phyloP scores from a whole-genome alignment of 1,284 basidiomycete genomes.

The Malassezia vespertilionis region DNA sequence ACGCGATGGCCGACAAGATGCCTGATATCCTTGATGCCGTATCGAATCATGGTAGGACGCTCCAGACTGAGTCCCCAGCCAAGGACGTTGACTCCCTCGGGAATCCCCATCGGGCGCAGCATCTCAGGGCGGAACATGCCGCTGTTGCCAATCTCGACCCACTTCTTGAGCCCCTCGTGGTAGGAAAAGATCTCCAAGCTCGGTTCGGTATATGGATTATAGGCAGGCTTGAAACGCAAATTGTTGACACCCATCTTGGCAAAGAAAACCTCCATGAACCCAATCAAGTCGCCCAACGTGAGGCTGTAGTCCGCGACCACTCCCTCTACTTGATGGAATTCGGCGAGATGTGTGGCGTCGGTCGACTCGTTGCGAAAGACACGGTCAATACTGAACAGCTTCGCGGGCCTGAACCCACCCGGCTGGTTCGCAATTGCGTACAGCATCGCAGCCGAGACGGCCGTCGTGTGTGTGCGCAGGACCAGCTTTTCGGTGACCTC shows the following conservation, averaged over 20 bases:
- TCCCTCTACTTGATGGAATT: conserved; percentile 99
- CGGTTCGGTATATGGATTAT: conserved; percentile 65
- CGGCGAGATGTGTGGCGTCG: conserved; percentile 97
- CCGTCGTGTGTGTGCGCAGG: conserved; percentile 92
- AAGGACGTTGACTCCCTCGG: conserved; percentile 87
- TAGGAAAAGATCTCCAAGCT: conserved; percentile 99
- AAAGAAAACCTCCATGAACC: conserved; percentile 63
- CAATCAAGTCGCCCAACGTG: conserved; percentile 92
- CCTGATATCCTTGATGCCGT: conserved; percentile 83
- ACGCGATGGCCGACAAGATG: conserved; percentile 96
- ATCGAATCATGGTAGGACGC: conserved; percentile 91
- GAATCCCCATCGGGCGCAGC: conserved; percentile 91
- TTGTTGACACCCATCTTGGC: conserved; percentile 90
- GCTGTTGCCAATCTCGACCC: conserved; percentile 79
- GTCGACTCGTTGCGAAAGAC: conserved; percentile 99
- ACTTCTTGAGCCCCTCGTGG: conserved; percentile 83
- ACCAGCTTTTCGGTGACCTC: conserved; percentile 84
- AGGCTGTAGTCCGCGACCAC: conserved; percentile 89
- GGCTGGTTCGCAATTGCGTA: conserved; percentile 60
- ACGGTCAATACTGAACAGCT: conserved; percentile 93
- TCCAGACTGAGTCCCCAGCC: conserved; percentile 95
- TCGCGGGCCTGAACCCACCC: conserved; percentile 82
- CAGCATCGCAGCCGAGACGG: conserved; percentile 86
- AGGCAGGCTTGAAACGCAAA: conserved; percentile 92
- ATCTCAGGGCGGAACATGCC: conserved; percentile 99